A percentile compares a stretch with the other conserved stretches of the same genome.
Evolutionary conservation across 495 filamentous ascomycete genomes (phyloP).

Genomic region (Neurospora sp.): DNA sequence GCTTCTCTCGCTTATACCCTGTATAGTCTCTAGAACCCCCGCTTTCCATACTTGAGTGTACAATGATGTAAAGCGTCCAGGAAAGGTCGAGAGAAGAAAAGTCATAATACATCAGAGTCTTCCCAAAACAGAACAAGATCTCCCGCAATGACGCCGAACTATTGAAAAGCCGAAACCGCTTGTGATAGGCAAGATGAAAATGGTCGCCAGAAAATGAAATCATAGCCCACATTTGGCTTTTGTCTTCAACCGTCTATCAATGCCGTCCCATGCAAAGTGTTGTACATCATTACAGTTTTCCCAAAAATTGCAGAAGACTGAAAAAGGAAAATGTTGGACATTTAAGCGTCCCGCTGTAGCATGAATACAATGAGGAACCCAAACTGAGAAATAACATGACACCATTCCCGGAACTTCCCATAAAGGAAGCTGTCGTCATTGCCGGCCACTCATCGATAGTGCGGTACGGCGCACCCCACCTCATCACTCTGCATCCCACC

Average conservation of each 20-base stretch:
- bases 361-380: background rate
- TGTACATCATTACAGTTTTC: background rate
- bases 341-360: background rate
- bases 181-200: background rate
- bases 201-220: background rate
- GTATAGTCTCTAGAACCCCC: background rate
- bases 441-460: background rate
- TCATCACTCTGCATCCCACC: background rate
- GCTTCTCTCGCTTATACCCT: background rate
- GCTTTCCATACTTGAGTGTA: background rate
- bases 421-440: background rate
- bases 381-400: background rate
- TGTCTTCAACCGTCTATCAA: background rate
- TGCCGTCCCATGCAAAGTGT: background rate
- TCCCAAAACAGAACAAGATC: background rate
- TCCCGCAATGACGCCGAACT: background rate
- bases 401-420: background rate
- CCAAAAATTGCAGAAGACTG: background rate
- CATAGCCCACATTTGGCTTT: background rate
- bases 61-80: background rate
- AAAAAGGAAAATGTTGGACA: background rate
- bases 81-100: background rate
- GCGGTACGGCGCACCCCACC: background rate
- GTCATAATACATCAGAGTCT: background rate
- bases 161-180: background rate